These are phyloP conservation scores for Penstemon barbatus DNA, from an alignment of 257 asterid genomes.

Conservation along the genomic window DNA sequence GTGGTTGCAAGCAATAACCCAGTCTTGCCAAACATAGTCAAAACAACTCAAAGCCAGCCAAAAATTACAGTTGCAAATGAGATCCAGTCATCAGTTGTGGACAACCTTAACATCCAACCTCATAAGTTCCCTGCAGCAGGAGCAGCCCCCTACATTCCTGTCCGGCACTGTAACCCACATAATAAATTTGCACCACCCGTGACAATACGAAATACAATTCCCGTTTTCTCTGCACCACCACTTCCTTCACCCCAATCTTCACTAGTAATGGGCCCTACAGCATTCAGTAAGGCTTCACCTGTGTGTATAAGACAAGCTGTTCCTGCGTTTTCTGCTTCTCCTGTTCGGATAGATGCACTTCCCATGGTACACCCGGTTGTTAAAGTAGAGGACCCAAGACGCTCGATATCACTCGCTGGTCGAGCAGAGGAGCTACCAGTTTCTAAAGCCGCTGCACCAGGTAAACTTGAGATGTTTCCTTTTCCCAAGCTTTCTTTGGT, in stretches of 20 bases:
- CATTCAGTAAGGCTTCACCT: constrained; percentile 59
- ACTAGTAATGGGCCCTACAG: constrained; percentile 52
- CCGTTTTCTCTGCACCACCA: constrained; percentile 90
- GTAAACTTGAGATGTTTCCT: constrained; percentile 31
- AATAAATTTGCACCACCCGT: constrained; percentile 80
- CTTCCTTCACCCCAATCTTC: constrained; percentile 58
- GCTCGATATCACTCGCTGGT: constrained; percentile 30
- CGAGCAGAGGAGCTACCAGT: constrained; percentile 35
- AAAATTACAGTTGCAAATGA: constrained; percentile 36
- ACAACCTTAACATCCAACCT: constrained; percentile 36
- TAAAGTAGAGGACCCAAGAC: constrained; percentile 45
- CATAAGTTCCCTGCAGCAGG: constrained; percentile 81
- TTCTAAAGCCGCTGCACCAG: constrained; percentile 30
- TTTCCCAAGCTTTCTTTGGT: constrained; percentile 38
- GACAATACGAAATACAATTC: constrained; percentile 71
- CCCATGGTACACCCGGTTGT: constrained; percentile 42
- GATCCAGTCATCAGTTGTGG: constrained; percentile 38
- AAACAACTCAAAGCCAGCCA: constrained; percentile 49
- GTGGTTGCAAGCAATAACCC: constrained; percentile 38
- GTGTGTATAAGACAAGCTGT: constrained; percentile 62
- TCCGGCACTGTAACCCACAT: constrained; percentile 64
- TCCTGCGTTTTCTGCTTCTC: constrained; percentile 57
- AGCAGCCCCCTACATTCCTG: constrained; percentile 87
- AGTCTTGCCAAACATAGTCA: constrained; percentile 38
- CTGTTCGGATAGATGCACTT: constrained; percentile 53